Conservation (phyloP, 2,329 filamentous ascomycete species). For the Emmonsiellopsis sp. region DNA sequence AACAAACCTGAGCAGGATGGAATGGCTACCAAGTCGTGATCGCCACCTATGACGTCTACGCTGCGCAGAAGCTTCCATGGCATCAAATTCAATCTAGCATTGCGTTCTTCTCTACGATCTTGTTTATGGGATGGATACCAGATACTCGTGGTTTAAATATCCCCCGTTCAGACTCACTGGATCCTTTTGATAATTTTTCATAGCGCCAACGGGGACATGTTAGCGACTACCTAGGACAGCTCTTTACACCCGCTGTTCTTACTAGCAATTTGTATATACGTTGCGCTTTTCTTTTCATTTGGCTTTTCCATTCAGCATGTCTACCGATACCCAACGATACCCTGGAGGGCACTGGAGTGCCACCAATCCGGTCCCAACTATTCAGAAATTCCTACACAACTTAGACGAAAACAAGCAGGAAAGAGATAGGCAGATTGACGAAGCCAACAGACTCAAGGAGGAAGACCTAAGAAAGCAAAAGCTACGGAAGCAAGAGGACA, state of each 20-base stretch:
- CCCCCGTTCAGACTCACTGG: no score
- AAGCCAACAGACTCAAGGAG: conserved; percentile 35
- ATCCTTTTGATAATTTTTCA: background rate
- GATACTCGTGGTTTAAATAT: background rate
- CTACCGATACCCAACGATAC: conserved; percentile 30
- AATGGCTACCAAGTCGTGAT: background rate
- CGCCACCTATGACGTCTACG: conserved; percentile 2
- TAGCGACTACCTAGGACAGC: background rate
- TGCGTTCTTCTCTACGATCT: background rate
- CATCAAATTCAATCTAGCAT: background rate
- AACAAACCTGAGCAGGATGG: no score
- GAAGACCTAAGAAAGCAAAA: conserved; percentile 14
- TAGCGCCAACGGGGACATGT: background rate
- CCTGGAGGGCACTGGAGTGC: conserved; percentile 69
- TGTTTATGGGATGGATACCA: background rate
- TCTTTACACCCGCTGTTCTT: background rate
- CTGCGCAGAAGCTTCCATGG: background rate
- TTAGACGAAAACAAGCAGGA: conserved; percentile 71
- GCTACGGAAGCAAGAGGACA: conserved; percentile 21
- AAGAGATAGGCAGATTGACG: conserved; percentile 63
- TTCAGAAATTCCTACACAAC: conserved; percentile 70
- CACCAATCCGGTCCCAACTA: conserved; percentile 74
- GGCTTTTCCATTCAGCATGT: background rate
- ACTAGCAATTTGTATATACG: background rate
- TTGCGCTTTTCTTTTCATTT: background rate